A percentile compares a stretch with the other conserved stretches of the same genome.
These are phyloP conservation scores for Ceratobasidium sp. DNA, from an alignment of 1,284 basidiomycete genomes.

Conservation along the genomic window DNA sequence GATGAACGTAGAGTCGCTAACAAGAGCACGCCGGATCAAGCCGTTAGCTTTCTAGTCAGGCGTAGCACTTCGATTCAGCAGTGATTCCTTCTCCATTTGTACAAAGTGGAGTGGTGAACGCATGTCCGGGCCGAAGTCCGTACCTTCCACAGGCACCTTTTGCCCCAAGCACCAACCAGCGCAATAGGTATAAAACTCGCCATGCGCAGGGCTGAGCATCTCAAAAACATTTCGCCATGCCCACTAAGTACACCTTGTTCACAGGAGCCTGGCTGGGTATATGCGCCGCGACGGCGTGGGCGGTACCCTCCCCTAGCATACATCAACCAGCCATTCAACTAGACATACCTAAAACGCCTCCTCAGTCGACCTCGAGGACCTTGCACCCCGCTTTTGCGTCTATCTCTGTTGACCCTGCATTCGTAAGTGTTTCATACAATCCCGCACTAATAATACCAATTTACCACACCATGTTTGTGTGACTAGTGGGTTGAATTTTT, in stretches of 20 bases:
- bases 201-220: background rate
- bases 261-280: background rate
- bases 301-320: background rate
- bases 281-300: slow-evolving; percentile 10
- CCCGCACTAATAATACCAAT: background rate
- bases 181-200: background rate
- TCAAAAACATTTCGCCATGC: background rate
- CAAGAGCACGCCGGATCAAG: too few species aligned
- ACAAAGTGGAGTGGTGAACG: slow-evolving; percentile 4
- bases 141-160: background rate
- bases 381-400: slow-evolving; percentile 28
- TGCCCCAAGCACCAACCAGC: background rate
- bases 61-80: background rate
- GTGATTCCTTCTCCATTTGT: slow-evolving; percentile 43
- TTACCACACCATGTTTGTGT: background rate
- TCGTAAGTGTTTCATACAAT: slow-evolving; percentile 15
- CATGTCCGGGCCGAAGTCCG: slow-evolving; percentile 17
- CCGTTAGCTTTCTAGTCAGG: too few species aligned
- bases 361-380: slow-evolving; percentile 23
- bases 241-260: slow-evolving; percentile 10
- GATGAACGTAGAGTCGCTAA: too few species aligned
- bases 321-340: slow-evolving; percentile 4
- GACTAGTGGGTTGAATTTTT: slow-evolving; percentile 35
- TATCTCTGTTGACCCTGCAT: slow-evolving; percentile 31
- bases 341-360: slow-evolving; percentile 14